Evolutionary conservation across 176 grass and related monocot genomes (phyloP).

Genomic region (Alloteropsis semialata): DNA sequence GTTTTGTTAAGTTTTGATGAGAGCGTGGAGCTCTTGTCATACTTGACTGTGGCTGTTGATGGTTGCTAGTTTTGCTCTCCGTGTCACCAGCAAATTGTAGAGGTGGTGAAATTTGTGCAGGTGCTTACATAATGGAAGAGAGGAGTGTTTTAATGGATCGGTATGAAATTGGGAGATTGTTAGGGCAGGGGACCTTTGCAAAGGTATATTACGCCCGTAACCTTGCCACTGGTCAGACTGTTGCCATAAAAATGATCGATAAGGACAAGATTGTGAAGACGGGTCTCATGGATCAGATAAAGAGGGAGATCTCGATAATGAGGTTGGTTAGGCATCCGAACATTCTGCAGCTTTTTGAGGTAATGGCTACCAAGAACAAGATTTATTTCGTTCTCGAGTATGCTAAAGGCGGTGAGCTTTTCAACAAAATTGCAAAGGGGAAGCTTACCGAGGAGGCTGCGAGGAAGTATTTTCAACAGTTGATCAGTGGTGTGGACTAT

Average conservation of each 20-base stretch:
- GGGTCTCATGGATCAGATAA: conserved; percentile 75
- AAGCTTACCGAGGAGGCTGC: conserved; percentile 58
- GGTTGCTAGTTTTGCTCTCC: conserved; percentile 9
- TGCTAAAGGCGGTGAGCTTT: conserved; percentile 76
- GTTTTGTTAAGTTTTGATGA: background rate
- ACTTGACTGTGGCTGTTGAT: conserved; percentile 27
- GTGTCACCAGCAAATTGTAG: background rate
- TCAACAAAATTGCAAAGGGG: conserved; percentile 63
- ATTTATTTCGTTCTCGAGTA: conserved; percentile 85
- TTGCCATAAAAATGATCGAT: conserved; percentile 84
- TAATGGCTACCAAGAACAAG: conserved; percentile 88
- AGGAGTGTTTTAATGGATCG: conserved; percentile 57
- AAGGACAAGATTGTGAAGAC: conserved; percentile 84
- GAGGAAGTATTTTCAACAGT: conserved; percentile 75
- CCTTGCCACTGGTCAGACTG: conserved; percentile 47
- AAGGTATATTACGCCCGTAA: conserved; percentile 78
- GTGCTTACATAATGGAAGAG: conserved; percentile 39
- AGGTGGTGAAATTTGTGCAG: background rate
- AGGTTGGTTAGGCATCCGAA: conserved; percentile 75
- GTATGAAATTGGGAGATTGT: conserved; percentile 62
- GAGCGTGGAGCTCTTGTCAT: background rate
- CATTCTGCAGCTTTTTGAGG: conserved; percentile 66
- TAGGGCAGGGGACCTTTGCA: conserved; percentile 79
- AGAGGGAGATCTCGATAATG: conserved; percentile 76
- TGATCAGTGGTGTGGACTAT: conserved; percentile 58